Conservation (phyloP, 1,139 yeast species). For the Blastobotrys raffinosifermentans region DNA sequence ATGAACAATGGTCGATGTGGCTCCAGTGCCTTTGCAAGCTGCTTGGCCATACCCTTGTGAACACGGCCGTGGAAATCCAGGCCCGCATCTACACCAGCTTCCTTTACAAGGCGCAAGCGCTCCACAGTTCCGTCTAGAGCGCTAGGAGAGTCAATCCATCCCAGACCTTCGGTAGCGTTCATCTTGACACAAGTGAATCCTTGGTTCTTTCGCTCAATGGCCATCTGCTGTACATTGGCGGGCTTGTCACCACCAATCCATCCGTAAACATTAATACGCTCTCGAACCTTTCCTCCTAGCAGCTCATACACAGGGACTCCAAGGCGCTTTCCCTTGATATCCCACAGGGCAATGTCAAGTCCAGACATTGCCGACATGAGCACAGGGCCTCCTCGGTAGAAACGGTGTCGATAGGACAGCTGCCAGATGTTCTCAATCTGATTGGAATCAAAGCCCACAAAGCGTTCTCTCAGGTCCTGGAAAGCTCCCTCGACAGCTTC, state of each 20-base stretch:
- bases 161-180: conserved; percentile 28
- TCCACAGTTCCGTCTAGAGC: conserved; percentile 26
- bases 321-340: conserved; percentile 30
- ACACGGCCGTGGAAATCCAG: conserved; percentile 30
- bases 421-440: conserved; percentile 31
- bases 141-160: conserved; percentile 29
- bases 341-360: conserved; percentile 32
- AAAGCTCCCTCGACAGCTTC: conserved; percentile 32
- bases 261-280: conserved; percentile 28
- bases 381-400: conserved; percentile 32
- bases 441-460: conserved; percentile 30
- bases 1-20: conserved; percentile 29
- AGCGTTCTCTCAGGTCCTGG: conserved; percentile 28
- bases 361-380: conserved; percentile 32
- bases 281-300: conserved; percentile 31
- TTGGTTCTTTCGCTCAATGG: conserved; percentile 27
- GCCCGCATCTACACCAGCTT: conserved; percentile 29
- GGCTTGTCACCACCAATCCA: conserved; percentile 35
- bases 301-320: conserved; percentile 31
- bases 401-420: conserved; percentile 29
- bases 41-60: conserved; percentile 31
- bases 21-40: conserved; percentile 26
- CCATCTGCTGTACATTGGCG: conserved; percentile 24
- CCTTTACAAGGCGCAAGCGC: conserved; percentile 23
- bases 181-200: conserved; percentile 33